Conservation (phyloP, 257 asterid species). For the Jasminum sambac region DNA sequence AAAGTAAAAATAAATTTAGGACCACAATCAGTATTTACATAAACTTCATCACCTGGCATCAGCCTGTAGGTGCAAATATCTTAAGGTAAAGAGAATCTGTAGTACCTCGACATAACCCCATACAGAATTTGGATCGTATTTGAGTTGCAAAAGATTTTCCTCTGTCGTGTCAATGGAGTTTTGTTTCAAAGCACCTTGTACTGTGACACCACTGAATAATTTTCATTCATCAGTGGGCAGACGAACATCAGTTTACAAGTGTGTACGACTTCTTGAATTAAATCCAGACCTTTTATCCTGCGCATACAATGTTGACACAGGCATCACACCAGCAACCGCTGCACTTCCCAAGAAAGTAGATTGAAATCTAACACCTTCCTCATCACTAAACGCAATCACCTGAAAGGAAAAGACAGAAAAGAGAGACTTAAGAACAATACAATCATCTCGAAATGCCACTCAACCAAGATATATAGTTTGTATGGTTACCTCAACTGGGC, state of each 20-base stretch:
- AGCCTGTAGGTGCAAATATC: conserved; percentile 4
- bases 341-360: conserved; percentile 98
- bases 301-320: conserved; percentile 60
- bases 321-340: conserved; percentile 92
- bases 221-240: conserved; percentile 37
- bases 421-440: not conserved
- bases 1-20: conserved; percentile 24
- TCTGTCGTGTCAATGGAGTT: conserved; percentile 67
- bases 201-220: conserved; percentile 87
- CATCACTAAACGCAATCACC: conserved; percentile 97
- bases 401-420: conserved; percentile 27
- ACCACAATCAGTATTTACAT: conserved; percentile 13
- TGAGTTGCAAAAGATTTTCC: conserved; percentile 79
- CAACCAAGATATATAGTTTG: not conserved
- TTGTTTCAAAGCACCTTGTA: conserved; percentile 75
- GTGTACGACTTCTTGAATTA: conserved; percentile 28
- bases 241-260: conserved; percentile 10
- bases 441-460: conserved; percentile 4
- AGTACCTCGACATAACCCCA: conserved; percentile 90
- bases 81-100: not conserved
- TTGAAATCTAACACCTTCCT: conserved; percentile 98
- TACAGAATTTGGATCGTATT: conserved; percentile 76
- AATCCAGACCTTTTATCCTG: conserved; percentile 79
- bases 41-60: not conserved
- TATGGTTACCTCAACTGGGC: conserved; percentile 74